These are phyloP conservation scores for Calonectria ilicicola DNA, from an alignment of 2,329 filamentous ascomycete genomes.

Conservation along the genomic window DNA sequence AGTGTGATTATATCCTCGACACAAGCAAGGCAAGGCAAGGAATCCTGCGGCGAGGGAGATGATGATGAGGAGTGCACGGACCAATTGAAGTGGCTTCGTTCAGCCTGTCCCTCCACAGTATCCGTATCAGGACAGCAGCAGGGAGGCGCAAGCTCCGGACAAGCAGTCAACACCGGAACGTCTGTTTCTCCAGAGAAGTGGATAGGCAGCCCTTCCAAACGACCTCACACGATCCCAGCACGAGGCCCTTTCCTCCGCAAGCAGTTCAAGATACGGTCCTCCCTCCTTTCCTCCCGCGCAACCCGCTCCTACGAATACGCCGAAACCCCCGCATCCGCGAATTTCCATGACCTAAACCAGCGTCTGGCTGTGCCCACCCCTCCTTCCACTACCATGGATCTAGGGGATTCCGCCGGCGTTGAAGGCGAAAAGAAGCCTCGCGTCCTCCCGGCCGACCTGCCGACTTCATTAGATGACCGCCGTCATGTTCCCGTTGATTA, in stretches of 20 bases:
- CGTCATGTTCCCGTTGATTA: constrained; percentile 73
- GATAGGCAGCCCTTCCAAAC: constrained; percentile 37
- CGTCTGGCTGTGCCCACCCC: constrained; percentile 49
- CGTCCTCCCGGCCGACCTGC: constrained; percentile 83
- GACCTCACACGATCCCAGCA: constrained; percentile 38
- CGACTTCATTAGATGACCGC: constrained; percentile 91
- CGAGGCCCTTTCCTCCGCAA: constrained; percentile 24
- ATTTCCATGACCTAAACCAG: constrained; percentile 48
- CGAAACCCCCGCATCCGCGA: constrained; percentile 24
- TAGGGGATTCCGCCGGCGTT: constrained; percentile 61
- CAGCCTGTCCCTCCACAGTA: constrained; percentile 17
- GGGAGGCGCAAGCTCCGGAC: constrained; percentile 25
- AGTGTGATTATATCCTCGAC: constrained; percentile 24
- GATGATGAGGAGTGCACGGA: constrained; percentile 23
- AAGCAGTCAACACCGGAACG: constrained; percentile 34
- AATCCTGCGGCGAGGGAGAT: constrained; percentile 9
- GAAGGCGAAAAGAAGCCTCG: constrained; percentile 58
- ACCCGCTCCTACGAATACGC: constrained; percentile 7
- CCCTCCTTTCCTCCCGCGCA: neutral
- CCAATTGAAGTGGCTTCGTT: constrained; percentile 32
- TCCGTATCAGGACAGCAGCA: neutral
- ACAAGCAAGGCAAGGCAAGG: constrained; percentile 18
- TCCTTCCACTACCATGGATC: constrained; percentile 71
- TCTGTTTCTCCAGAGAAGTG: constrained; percentile 43
- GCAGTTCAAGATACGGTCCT: constrained; percentile 4